Conservation (phyloP, 2,329 filamentous ascomycete species). For the Ophiostoma ulmi region DNA sequence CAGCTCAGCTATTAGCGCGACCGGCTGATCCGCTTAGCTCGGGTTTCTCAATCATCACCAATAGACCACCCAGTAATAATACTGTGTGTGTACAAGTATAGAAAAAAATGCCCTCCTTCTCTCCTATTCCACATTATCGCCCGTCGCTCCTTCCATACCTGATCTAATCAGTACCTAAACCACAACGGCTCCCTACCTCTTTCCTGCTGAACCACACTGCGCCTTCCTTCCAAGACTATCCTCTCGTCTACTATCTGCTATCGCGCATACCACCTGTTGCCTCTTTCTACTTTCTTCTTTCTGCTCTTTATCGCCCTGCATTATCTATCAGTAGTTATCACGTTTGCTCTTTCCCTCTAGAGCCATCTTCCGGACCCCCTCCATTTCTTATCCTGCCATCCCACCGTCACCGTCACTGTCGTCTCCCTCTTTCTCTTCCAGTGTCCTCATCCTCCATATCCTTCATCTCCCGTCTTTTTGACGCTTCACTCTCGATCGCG, state of each 20-base stretch:
- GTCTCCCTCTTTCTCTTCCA: slow-evolving; percentile 5
- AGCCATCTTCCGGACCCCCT: slow-evolving; percentile 3
- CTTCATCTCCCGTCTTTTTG: not conserved
- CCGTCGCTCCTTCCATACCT: slow-evolving; percentile 3
- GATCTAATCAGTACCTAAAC: not conserved
- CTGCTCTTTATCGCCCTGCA: slow-evolving; percentile 17
- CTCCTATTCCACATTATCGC: not conserved
- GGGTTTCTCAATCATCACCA: slow-evolving; percentile 21
- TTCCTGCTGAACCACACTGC: not conserved
- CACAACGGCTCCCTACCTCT: too few relatives aligned
- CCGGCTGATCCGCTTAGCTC: slow-evolving; percentile 24
- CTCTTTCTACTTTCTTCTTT: too few relatives aligned
- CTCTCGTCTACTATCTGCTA: not conserved
- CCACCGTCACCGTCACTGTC: slow-evolving; percentile 12
- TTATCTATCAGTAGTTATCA: slow-evolving; percentile 19
- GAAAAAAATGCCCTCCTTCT: not conserved
- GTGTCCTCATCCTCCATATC: slow-evolving; percentile 7
- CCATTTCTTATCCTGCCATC: slow-evolving; percentile 2
- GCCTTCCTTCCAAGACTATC: not conserved
- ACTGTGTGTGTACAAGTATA: not conserved
- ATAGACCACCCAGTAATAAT: slow-evolving; percentile 14
- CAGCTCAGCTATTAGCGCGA: slow-evolving; percentile 24
- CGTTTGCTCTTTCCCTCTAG: slow-evolving; percentile 9
- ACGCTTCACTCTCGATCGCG: slow-evolving; percentile 4
- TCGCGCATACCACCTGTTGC: not conserved